These are phyloP conservation scores for Phalaenopsis aphrodite DNA, from an alignment of 106 monocot species.

Conservation along the genomic window DNA sequence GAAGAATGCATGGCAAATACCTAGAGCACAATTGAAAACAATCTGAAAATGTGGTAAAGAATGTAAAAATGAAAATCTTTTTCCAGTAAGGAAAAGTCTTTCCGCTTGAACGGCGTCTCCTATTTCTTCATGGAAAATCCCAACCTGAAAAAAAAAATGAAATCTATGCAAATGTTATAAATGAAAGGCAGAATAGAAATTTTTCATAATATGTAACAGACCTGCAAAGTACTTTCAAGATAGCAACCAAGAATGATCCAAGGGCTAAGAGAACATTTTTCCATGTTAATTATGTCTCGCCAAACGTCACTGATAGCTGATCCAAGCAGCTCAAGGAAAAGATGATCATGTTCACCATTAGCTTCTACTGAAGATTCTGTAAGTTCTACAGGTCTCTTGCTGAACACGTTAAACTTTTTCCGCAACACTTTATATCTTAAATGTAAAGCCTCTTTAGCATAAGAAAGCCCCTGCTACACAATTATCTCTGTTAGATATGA, in stretches of 20 bases:
- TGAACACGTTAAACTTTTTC: conserved; percentile 42
- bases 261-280: conserved; percentile 45
- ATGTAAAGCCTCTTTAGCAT: conserved; percentile 43
- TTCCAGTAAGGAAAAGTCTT: conserved; percentile 50
- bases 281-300: conserved; percentile 26
- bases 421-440: conserved; percentile 44
- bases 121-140: conserved; percentile 45
- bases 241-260: conserved; percentile 68
- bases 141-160: conserved; percentile 38
- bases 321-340: conserved; percentile 38
- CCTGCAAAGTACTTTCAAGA: conserved; percentile 90
- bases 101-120: conserved; percentile 70
- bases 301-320: conserved; percentile 42
- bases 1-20: conserved; percentile 43
- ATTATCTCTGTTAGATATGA: background rate
- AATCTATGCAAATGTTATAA: background rate
- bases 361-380: background rate
- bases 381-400: conserved; percentile 5
- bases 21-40: conserved; percentile 48
- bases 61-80: conserved; percentile 44
- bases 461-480: conserved; percentile 55
- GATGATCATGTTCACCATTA: conserved; percentile 3
- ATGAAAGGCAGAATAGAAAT: background rate
- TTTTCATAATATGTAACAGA: conserved; percentile 7
- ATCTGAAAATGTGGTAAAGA: conserved; percentile 38